Evolutionary conservation across 2,329 filamentous ascomycete species (phyloP), one percentile per base, ranked within the genome.

Genomic region (Zymoseptoria pseudotritici): DNA sequence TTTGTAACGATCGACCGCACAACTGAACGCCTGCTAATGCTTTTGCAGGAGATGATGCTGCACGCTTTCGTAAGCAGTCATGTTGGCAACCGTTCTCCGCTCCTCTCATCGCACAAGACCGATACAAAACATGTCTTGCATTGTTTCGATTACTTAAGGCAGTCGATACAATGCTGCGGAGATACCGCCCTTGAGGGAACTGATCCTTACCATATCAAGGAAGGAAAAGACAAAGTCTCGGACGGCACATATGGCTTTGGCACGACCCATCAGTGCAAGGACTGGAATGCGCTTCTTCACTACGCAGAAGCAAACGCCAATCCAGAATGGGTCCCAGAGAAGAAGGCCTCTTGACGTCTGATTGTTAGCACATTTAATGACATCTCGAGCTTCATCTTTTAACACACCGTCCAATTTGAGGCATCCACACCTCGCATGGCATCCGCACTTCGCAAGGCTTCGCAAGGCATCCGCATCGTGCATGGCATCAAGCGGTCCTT

Each of bases 121-220:
- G 58, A 13, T 22, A 54, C 36, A 29, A 50, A 51, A 29, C 58
- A 60, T 7, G 51, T 60, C 11, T 29, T 60, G 31, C 59, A 61
- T 21, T 61, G 59, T 22, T 61, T 61, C 51, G 59, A 61, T 52
- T 61, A 61, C 20, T 57, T 61, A 2, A 57, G 56, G 2, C 56
- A 56, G 42, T 22, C 53, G 6, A 56, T 58, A 11, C 51, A 56
- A 50, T 61, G 59, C 53, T 59, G 52, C 31, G 50, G 57, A 7
- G 60, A 61, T 17, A 61, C 56, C 9, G 54, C 58, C 17, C 54
- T 60, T 4, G 58, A 60, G 50, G 50, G 56, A 5, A 51, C 56
- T 9, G 56, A 58, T 54, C 51, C 19, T 11, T 53, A 58, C 17
- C 20, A 36, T 22, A 49, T 57, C 10, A 50, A 50, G 11, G 54